phyloP scores from a whole-genome alignment of 331 rosid genomes.

The Pyrus hybrid region DNA sequence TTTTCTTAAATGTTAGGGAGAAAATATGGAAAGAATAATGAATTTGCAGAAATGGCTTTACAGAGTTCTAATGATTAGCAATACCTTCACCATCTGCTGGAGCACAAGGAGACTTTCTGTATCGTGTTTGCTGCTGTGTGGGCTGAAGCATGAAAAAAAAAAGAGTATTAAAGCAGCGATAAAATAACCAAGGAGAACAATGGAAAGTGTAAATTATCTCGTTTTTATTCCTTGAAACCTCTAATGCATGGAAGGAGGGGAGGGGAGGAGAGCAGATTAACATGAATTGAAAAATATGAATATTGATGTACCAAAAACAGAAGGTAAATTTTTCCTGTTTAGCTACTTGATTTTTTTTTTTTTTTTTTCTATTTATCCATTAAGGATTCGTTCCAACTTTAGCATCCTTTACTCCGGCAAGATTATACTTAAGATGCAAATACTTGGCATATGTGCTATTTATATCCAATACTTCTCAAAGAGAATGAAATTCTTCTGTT shows the following conservation, averaged over 20 bases:
- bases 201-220: background rate
- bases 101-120: conserved; percentile 82
- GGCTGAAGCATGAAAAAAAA: conserved; percentile 34
- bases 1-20: background rate
- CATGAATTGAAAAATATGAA: background rate
- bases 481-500: background rate
- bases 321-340: too few species aligned
- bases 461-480: background rate
- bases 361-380: too few species aligned
- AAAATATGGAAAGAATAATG: background rate
- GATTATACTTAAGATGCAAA: background rate
- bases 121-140: conserved; percentile 83
- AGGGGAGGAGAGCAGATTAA: background rate
- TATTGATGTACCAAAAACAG: background rate
- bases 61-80: background rate
- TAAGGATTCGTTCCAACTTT: background rate
- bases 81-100: conserved; percentile 72
- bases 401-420: background rate
- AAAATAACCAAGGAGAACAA: background rate
- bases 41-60: background rate
- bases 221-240: background rate
- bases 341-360: too few species aligned
- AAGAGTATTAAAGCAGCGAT: background rate
- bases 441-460: background rate
- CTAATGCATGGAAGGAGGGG: background rate